phyloP scores from a whole-genome alignment of 2,329 filamentous ascomycete species.

The Cercospora sp. region DNA sequence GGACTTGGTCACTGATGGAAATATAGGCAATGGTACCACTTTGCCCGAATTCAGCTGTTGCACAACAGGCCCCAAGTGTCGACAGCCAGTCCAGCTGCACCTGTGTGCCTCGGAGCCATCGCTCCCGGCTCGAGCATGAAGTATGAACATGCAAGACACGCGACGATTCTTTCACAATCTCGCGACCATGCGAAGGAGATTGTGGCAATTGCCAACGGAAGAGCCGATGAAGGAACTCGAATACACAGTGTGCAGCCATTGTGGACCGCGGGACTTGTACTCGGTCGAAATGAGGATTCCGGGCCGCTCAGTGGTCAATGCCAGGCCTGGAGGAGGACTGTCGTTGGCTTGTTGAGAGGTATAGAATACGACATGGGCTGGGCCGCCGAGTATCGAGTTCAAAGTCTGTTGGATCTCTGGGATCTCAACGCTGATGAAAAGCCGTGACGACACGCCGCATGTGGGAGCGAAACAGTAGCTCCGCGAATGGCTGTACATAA shows the following conservation, averaged over 20 bases:
- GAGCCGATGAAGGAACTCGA: slow-evolving; percentile 57
- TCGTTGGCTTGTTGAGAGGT: slow-evolving; percentile 57
- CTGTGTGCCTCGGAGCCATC: slow-evolving; percentile 3
- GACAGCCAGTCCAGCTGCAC: slow-evolving; percentile 35
- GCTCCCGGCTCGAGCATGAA: slow-evolving; percentile 48
- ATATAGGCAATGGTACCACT: slow-evolving; percentile 55
- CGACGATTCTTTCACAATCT: slow-evolving; percentile 57
- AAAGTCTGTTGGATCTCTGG: slow-evolving; percentile 55
- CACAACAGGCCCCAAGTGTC: slow-evolving; percentile 61
- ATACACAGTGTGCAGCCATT: slow-evolving; percentile 57
- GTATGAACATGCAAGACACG: slow-evolving; percentile 57
- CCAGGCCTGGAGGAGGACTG: slow-evolving; percentile 53
- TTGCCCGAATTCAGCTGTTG: slow-evolving; percentile 61
- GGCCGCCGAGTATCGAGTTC: slow-evolving; percentile 62
- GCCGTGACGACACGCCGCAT: neutral
- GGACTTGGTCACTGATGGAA: neutral
- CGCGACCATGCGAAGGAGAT: slow-evolving; percentile 62
- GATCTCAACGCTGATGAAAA: neutral
- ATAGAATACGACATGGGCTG: slow-evolving; percentile 63
- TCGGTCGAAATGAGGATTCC: slow-evolving; percentile 46
- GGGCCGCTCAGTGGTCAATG: slow-evolving; percentile 28
- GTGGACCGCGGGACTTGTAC: slow-evolving; percentile 63
- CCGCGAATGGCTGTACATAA: neutral
- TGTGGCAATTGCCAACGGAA: slow-evolving; percentile 59
- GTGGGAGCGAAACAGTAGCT: neutral